A percentile compares a stretch with the other conserved stretches of the same genome.
These are phyloP conservation scores for Desmodesmus armatus DNA, from an alignment of 139 green algal genomes.

Conservation along the genomic window DNA sequence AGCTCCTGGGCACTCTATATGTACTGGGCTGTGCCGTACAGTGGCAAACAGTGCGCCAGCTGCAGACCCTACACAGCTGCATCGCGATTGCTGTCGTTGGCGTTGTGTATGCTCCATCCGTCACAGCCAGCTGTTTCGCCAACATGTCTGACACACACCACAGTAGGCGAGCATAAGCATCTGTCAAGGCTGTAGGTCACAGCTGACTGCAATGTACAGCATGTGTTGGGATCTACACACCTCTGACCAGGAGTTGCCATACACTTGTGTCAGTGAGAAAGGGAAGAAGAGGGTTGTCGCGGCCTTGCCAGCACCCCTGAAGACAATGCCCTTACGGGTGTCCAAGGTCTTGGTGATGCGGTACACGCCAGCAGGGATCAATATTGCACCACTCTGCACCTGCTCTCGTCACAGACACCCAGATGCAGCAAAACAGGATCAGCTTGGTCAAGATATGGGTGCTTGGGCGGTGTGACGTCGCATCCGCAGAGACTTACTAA, in stretches of 20 bases:
- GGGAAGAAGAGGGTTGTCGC: slow-evolving; percentile 42
- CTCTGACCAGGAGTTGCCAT: slow-evolving; percentile 44
- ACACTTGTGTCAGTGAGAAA: slow-evolving; percentile 34
- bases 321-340: slow-evolving; percentile 24
- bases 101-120: too few relatives aligned
- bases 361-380: slow-evolving; percentile 41
- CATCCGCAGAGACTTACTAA: too few relatives aligned
- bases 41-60: not conserved
- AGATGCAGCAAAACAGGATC: not conserved
- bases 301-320: slow-evolving; percentile 23
- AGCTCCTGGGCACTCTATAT: too few relatives aligned
- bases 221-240: not conserved
- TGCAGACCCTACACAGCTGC: not conserved
- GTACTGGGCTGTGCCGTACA: not conserved
- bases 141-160: too few relatives aligned
- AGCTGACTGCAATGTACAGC: too few relatives aligned
- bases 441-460: not conserved
- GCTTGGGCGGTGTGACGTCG: too few relatives aligned
- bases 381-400: slow-evolving; percentile 36
- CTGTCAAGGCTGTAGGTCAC: too few relatives aligned
- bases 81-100: too few relatives aligned
- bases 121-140: too few relatives aligned
- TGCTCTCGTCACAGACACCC: not conserved
- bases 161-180: too few relatives aligned
- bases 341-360: slow-evolving; percentile 31